Base-by-base conservation (phyloP, 495 filamentous ascomycete genomes). In the Chlorociboria aeruginascens region DNA sequence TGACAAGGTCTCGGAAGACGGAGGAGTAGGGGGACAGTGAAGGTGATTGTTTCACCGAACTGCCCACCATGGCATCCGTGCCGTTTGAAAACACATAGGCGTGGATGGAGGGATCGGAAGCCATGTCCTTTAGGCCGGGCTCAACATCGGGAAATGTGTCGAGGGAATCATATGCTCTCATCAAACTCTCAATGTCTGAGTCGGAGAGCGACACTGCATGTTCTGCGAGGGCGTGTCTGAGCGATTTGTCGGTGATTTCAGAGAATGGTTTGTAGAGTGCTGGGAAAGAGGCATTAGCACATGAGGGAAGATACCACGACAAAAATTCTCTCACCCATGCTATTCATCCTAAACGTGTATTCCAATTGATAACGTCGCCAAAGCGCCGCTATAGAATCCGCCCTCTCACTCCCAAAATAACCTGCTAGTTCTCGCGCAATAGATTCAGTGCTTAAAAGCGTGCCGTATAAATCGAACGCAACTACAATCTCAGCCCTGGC, bases 341-440 rank as follows among this genome's bases (percentile, higher is more conserved):
- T 84, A 55, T 83, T 90, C 51, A 85, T 61, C 39, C 85, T 65
- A 85, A 84, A 92, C 32, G 85, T 86, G 53, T 89, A 92, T 63
- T 88, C 85, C 14, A 94, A 69, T 60, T 89, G 84, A 57, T 76
- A 77, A 20, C 66, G 71, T 38, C 71, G 60, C 67, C 69, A 73
- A 53, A 72, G 57, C 17, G 71, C 60, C 7, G 81, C 74, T 11
- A 89, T 68, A 7, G 61, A 54, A 7, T 65, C 54, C 10, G 77
- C 75, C 54, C 73, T 71, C 20, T 79, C 78, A 38, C 74, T 45
- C 42, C 74, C 68, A 32, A 75, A 70, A 41, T 71, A 61, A 37
- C 65, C 56, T 45, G 70, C 66, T 13, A 83, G 61, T 40, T 74
- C 61, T 9, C 66, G 62, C 10, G 70, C 70, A 46, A 87, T 85